Conservation (phyloP, 2,329 filamentous ascomycete genomes). For the Sphaerostilbella broomeana region DNA sequence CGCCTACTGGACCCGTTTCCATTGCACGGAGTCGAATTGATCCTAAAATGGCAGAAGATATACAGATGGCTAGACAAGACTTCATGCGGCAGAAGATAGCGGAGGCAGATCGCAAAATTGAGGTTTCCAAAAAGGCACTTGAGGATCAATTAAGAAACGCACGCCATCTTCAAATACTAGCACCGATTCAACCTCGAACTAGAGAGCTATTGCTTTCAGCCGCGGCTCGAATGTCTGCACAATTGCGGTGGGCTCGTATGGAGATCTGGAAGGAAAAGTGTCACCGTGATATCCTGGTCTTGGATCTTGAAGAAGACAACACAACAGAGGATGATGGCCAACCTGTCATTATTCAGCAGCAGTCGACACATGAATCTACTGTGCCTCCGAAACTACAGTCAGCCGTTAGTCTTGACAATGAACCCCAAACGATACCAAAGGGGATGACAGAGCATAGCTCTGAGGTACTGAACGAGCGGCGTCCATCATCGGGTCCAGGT, state of each 20-base stretch:
- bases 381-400: constrained; percentile 15
- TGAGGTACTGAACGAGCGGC: constrained; percentile 22
- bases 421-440: constrained; percentile 23
- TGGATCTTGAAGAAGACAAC: constrained; percentile 77
- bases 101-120: constrained; percentile 75
- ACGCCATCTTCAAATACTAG: constrained; percentile 79
- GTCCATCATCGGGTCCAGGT: constrained; percentile 17
- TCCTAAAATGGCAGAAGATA: constrained; percentile 77
- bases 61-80: constrained; percentile 72
- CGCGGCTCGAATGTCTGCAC: constrained; percentile 76
- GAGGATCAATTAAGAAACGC: constrained; percentile 83
- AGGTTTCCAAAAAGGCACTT: constrained; percentile 65
- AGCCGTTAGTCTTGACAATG: constrained; percentile 21
- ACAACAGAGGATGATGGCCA: constrained; percentile 19
- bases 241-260: constrained; percentile 88
- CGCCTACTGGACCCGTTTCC: constrained; percentile 65
- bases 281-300: constrained; percentile 77
- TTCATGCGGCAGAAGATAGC: constrained; percentile 78
- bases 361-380: constrained; percentile 13
- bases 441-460: constrained; percentile 21
- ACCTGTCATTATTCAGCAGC: constrained; percentile 17
- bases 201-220: constrained; percentile 80
- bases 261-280: constrained; percentile 91
- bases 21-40: constrained; percentile 69
- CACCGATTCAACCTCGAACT: constrained; percentile 85